Evolutionary conservation across 306 rosid genomes (phyloP).

Genomic region (Ochetophila trinervis): DNA sequence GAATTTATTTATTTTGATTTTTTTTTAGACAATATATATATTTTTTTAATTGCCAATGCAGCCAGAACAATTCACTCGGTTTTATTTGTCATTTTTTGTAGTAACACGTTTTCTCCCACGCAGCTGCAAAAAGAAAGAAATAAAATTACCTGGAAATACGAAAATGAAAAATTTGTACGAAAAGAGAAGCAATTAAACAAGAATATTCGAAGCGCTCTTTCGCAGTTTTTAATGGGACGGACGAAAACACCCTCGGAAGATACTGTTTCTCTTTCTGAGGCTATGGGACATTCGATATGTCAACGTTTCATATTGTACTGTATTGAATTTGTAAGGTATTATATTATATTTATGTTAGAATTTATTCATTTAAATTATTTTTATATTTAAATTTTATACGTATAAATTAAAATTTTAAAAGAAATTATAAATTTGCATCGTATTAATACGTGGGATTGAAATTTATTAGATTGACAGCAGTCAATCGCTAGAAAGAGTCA

Average conservation of each 20-base stretch:
- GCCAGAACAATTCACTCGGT: conserved; percentile 1
- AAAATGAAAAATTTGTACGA: background rate
- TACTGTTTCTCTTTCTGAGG: conserved; percentile 4
- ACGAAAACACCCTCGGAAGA: conserved; percentile 29
- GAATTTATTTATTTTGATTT: no score
- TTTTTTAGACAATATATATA: no score
- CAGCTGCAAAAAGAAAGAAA: background rate
- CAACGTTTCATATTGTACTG: no score
- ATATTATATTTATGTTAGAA: no score
- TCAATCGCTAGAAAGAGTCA: background rate
- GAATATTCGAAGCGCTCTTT: background rate
- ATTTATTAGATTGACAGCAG: no score
- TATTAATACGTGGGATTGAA: no score
- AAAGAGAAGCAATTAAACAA: conserved; percentile 18
- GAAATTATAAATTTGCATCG: no score
- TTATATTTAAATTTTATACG: no score
- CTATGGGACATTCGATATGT: conserved; percentile 32
- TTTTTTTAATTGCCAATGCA: no score
- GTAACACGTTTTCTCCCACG: conserved; percentile 4
- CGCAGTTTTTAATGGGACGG: background rate
- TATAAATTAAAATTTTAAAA: no score
- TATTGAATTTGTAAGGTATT: no score
- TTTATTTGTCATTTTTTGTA: conserved; percentile 6
- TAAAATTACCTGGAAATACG: background rate
- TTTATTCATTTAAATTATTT: no score